Evolutionary conservation across 176 grass and related monocot genomes (phyloP), one percentile per base, ranked within the genome.

Genomic region (Aegilops tauschii): DNA sequence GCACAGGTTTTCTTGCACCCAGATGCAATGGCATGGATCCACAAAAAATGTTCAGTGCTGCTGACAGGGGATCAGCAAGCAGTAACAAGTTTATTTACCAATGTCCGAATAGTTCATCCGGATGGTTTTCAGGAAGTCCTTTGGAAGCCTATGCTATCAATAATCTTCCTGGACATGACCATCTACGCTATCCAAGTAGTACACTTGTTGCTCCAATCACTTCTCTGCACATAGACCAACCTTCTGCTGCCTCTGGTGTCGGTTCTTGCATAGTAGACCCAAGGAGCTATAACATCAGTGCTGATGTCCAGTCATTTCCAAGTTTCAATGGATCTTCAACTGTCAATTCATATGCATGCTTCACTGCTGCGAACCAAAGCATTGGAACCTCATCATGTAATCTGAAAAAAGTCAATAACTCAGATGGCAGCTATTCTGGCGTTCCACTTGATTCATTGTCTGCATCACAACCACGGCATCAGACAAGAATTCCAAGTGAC

Each of bases 91-190:
- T 68, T 56, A 69, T 70, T 13, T 82, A 52, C 65, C 67, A 68
- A 2, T n/a, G 21, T 37, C 65, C 49, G 4, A 82, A 56, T 70
- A 82, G 49, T 52, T 82, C 80, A 6, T 1, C 49, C 5, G 65
- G 80, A 82, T 82, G 80, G 80, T 82, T 70, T 14, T 56, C 49
- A 34, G 8, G 45, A 69, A 82, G 14, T 70, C 65, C 80, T 11
- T 31, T 50, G 4, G 31, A 82, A 82, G 80, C 30, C 4, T 56
- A 47, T 58, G 30, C 80, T 34, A 23, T 34, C 21, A 68, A 56
- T 70, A 82, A 27, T 6, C 23, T 82, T 56, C 31, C 80, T 69
- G n/a, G 21, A 37, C 31, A 70, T 82, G 80, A 70, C 12, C 21
- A 16, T 23, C 32, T 32, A 7, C 44, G 69, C 35, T 21, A 30